A percentile compares a stretch with the other conserved stretches of the same genome.
Evolutionary conservation across 352 stramenopile genomes (phyloP).

Genomic region (Phytophthora rubi): DNA sequence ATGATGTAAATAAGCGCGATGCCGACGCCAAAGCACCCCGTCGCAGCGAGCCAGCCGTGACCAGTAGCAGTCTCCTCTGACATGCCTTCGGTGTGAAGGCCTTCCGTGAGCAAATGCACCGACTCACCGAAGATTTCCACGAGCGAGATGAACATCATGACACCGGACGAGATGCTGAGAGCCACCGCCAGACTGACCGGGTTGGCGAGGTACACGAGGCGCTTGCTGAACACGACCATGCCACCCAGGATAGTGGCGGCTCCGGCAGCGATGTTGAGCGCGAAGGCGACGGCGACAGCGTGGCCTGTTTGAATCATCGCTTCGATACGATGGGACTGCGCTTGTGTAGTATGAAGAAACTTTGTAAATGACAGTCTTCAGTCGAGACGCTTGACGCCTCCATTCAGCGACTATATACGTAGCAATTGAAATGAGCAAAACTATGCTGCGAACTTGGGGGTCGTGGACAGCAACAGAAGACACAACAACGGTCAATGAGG

Average conservation of each 20-base stretch:
- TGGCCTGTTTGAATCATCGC: constrained; percentile 23
- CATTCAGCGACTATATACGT: background rate
- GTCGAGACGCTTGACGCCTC: background rate
- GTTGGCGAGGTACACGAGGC: constrained; percentile 22
- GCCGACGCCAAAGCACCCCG: constrained; percentile 13
- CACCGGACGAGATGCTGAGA: constrained; percentile 17
- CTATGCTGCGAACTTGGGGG: background rate
- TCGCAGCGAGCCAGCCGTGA: constrained; percentile 16
- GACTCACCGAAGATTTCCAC: constrained; percentile 26
- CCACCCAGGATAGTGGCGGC: constrained; percentile 17
- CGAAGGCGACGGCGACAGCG: constrained; percentile 11
- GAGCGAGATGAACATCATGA: constrained; percentile 26
- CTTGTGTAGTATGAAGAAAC: constrained; percentile 5
- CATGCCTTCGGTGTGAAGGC: constrained; percentile 20
- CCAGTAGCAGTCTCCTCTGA: constrained; percentile 19
- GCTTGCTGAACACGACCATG: constrained; percentile 27
- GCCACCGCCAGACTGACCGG: constrained; percentile 19
- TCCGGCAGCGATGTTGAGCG: constrained; percentile 13
- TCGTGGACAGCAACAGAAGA: background rate
- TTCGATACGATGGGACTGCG: background rate
- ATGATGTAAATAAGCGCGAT: constrained; percentile 22
- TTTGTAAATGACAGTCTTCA: constrained; percentile 6
- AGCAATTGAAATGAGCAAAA: background rate
- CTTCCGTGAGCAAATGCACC: constrained; percentile 21
- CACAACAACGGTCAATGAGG: background rate